These are phyloP conservation scores for Ilyonectria sp. DNA, from an alignment of 2,329 filamentous ascomycete species.

Conservation along the genomic window DNA sequence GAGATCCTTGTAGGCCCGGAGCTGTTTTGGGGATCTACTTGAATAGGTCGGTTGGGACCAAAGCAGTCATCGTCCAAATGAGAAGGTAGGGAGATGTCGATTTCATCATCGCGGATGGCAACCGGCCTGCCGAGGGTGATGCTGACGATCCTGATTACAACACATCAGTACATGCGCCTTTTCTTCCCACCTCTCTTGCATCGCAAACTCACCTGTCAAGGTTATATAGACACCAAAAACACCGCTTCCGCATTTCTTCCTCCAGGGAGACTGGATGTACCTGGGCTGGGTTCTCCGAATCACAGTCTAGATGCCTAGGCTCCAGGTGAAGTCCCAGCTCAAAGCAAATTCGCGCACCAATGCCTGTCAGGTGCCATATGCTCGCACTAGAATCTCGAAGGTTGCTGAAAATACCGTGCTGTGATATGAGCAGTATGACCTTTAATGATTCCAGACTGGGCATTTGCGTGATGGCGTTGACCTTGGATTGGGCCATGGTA, in stretches of 20 bases:
- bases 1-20: background rate
- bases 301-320: background rate
- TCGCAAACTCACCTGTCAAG: slow-evolving; percentile 15
- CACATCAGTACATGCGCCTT: background rate
- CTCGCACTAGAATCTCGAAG: slow-evolving; percentile 18
- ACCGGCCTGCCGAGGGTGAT: slow-evolving; percentile 23
- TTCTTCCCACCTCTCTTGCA: background rate
- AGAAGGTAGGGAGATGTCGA: slow-evolving; percentile 20
- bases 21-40: background rate
- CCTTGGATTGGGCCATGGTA: slow-evolving; percentile 25
- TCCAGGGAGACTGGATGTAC: slow-evolving; percentile 2
- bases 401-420: slow-evolving; percentile 29
- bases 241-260: slow-evolving; percentile 24
- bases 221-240: slow-evolving; percentile 30
- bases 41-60: background rate
- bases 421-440: slow-evolving; percentile 12
- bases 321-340: slow-evolving; percentile 23
- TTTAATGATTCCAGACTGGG: slow-evolving; percentile 1
- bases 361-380: slow-evolving; percentile 24
- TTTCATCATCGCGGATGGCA: slow-evolving; percentile 25
- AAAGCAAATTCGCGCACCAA: slow-evolving; percentile 26
- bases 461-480: slow-evolving; percentile 3
- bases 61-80: slow-evolving; percentile 21
- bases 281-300: background rate
- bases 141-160: slow-evolving; percentile 19